Conservation (phyloP, 768 basidiomycete genomes). For the Strobilomyces dryophilus region DNA sequence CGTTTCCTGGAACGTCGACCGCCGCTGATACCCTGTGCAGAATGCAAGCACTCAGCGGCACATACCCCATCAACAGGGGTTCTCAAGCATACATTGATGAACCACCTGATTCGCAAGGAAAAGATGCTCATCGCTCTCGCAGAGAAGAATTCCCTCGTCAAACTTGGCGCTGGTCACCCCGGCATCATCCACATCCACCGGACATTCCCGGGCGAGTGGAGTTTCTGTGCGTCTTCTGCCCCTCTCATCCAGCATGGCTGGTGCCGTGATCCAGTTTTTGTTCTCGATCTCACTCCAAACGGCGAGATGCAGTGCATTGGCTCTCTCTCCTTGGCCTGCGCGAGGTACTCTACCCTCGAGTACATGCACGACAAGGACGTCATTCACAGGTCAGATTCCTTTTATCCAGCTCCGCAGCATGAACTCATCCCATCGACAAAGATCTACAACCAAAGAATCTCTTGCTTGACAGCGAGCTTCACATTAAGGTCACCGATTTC, state of each 20-base stretch:
- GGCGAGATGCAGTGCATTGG: constrained; percentile 81
- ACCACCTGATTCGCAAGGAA: constrained; percentile 72
- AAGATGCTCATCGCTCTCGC: constrained; percentile 73
- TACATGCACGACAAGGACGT: constrained; percentile 91
- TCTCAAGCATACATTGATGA: no score
- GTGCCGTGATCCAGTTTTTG: constrained; percentile 53
- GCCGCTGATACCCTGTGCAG: no score
- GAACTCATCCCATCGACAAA: constrained; percentile 31
- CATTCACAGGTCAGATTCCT: constrained; percentile 66
- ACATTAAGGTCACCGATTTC: constrained; percentile 96
- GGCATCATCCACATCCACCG: constrained; percentile 79
- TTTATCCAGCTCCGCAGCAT: constrained; percentile 6
- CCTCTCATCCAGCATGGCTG: not conserved
- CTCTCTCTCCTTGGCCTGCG: constrained; percentile 76
- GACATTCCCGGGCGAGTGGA: constrained; percentile 82
- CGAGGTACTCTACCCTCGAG: constrained; percentile 79
- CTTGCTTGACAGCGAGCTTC: constrained; percentile 59
- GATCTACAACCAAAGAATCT: constrained; percentile 88
- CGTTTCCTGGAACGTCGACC: no score
- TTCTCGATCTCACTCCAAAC: constrained; percentile 70
- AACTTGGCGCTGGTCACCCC: no score
- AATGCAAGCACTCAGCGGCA: no score
- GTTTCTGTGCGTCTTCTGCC: constrained; percentile 60
- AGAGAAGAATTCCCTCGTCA: constrained; percentile 75
- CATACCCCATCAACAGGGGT: no score